These are phyloP conservation scores for Cryptosporidium canis DNA, from an alignment of 169 alveolate species.

Conservation along the genomic window DNA sequence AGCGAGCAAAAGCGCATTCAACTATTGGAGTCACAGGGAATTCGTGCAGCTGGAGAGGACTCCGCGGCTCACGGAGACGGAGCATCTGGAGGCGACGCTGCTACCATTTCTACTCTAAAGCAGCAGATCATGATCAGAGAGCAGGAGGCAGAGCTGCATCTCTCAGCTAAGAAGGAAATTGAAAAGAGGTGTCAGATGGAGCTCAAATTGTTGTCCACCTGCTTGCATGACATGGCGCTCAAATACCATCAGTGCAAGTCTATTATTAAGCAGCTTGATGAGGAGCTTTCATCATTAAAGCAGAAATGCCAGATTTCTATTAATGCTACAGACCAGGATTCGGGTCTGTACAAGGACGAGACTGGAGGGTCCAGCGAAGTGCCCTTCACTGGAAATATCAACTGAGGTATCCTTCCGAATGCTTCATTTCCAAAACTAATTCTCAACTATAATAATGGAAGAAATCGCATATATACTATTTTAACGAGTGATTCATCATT, in stretches of 20 bases:
- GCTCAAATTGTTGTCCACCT: conserved; percentile 51
- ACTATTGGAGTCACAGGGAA: conserved; percentile 59
- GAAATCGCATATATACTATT: neutral
- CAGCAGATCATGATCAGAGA: conserved; percentile 70
- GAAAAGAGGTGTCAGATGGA: conserved; percentile 63
- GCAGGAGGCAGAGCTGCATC: conserved; percentile 63
- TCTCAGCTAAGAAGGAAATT: conserved; percentile 51
- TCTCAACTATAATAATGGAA: neutral
- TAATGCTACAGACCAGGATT: neutral
- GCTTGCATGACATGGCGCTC: conserved; percentile 72
- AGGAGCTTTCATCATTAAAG: conserved; percentile 56
- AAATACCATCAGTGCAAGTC: conserved; percentile 69
- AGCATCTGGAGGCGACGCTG: neutral
- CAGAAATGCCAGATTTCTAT: conserved; percentile 64
- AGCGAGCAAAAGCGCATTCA: conserved; percentile 68
- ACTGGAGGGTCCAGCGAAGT: neutral
- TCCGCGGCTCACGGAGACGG: neutral
- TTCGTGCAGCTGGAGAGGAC: neutral
- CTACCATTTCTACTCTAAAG: conserved; percentile 27
- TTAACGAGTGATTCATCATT: neutral
- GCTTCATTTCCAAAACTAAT: neutral
- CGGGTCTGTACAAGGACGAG: neutral
- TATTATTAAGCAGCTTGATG: conserved; percentile 61
- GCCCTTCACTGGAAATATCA: neutral
- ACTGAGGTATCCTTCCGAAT: neutral